Evolutionary conservation across 2,329 filamentous ascomycete genomes (phyloP).

Genomic region (Sporothrix pseudoabietina): DNA sequence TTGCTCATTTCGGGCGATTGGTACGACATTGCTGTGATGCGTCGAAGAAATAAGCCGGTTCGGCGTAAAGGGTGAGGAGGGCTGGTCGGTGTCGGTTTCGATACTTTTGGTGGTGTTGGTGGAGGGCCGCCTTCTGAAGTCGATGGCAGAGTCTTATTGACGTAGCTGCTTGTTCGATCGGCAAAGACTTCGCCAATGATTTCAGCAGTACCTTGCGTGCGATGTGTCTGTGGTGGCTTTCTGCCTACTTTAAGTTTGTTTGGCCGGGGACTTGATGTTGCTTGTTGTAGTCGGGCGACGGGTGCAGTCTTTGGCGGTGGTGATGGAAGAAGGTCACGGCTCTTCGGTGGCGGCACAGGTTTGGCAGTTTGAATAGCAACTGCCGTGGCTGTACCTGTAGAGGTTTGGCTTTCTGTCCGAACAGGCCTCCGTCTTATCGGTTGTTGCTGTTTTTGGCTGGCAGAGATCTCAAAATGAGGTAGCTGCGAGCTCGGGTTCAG

Average conservation of each 20-base stretch:
- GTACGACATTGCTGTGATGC: slow-evolving; percentile 17
- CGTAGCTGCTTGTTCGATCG: slow-evolving; percentile 23
- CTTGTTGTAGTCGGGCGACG: neutral
- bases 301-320: neutral
- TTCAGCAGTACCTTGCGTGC: slow-evolving; percentile 39
- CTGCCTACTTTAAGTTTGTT: slow-evolving; percentile 22
- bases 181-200: slow-evolving; percentile 27
- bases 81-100: neutral
- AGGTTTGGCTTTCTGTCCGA: neutral
- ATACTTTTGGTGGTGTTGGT: neutral
- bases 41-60: slow-evolving; percentile 21
- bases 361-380: neutral
- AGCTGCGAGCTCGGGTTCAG: neutral
- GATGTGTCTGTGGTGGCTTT: slow-evolving; percentile 37
- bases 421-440: slow-evolving; percentile 19
- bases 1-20: slow-evolving; percentile 14
- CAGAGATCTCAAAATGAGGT: slow-evolving; percentile 26
- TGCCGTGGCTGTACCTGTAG: neutral
- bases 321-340: neutral
- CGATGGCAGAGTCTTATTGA: neutral
- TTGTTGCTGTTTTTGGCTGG: slow-evolving; percentile 4
- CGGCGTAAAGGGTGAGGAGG: slow-evolving; percentile 17
- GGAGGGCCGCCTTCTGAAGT: neutral
- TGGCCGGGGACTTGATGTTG: neutral
- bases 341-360: neutral